Base-by-base conservation (phyloP, 495 filamentous ascomycete species). In the Parachaetomium inaequale region DNA sequence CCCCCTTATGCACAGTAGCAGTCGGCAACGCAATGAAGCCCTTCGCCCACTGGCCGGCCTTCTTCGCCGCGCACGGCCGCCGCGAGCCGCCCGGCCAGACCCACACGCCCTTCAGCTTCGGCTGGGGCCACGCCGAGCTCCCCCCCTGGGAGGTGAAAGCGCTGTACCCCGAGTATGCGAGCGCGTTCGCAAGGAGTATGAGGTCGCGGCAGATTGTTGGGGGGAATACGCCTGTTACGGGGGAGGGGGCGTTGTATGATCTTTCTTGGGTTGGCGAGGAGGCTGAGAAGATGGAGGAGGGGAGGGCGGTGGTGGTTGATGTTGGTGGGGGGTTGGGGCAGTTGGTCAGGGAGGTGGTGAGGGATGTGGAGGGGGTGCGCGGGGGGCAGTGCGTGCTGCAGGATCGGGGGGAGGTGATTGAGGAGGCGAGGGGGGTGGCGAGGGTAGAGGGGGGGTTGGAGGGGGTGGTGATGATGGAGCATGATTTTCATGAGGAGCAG, bases 251-350 rank as follows among this genome's bases (percentile, higher is more conserved):
- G 53, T 11, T 69, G 52, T 72, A 69, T 25, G 68, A 72, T 43
- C 34, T 70, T 5, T 26, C 31, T 0, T 74, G 66, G 64, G 28
- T 77, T 3, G 58, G 70, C n/a, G n/a, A n/a, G n/a, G n/a, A n/a
- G n/a, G n/a, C n/a, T n/a, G n/a, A n/a, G n/a, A n/a, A n/a, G 0
- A 49, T 59, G 11, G 71, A 69, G 29, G 63, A 63, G 7, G 68
- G 67, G 21, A 57, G 29, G 11, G 2, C 3, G 8, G 32, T 80
- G 5, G 55, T 83, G 0, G 80, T 85, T 5, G 82, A 85, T 61
- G 76, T 85, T 0, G 81, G 78, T 1, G 81, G 75, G 0, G 79
- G 80, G 0, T 66, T 74, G 23, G 82, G 81, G 3, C 79, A 83
- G 53, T 73, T 81, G 59, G 57, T 83, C 15, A 55, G 68, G 15